Evolutionary conservation across 2,329 filamentous ascomycete genomes (phyloP).

Genomic region (Colletotrichum sp.): DNA sequence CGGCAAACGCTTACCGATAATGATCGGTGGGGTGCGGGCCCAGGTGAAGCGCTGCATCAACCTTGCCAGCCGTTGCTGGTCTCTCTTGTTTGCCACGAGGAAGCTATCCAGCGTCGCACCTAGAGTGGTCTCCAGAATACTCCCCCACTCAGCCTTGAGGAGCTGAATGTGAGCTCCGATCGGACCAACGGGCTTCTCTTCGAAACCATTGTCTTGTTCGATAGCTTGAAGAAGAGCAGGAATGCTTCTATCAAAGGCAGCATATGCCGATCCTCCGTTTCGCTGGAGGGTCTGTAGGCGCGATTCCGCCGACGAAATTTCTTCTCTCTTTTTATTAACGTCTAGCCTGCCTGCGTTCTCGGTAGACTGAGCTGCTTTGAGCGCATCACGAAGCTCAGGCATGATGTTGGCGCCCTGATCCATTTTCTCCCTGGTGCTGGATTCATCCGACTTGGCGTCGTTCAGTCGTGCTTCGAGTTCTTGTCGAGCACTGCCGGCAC

Average conservation of each 20-base stretch:
- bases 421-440: constrained; percentile 17
- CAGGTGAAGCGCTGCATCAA: constrained; percentile 64
- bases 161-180: constrained; percentile 80
- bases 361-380: not conserved
- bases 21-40: constrained; percentile 57
- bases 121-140: constrained; percentile 78
- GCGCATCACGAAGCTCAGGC: not conserved
- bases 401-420: not conserved
- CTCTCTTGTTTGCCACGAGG: constrained; percentile 77
- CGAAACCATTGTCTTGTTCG: constrained; percentile 70
- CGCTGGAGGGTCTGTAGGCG: constrained; percentile 7
- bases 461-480: constrained; percentile 35
- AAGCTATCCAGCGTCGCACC: constrained; percentile 76
- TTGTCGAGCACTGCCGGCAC: constrained; percentile 71
- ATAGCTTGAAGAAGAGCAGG: constrained; percentile 71
- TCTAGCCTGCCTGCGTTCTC: not conserved
- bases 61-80: constrained; percentile 70
- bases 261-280: constrained; percentile 55
- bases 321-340: constrained; percentile 17
- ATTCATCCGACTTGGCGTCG: constrained; percentile 25
- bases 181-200: constrained; percentile 78
- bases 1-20: constrained; percentile 63
- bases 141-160: constrained; percentile 80
- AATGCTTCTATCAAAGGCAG: constrained; percentile 69
- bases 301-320: constrained; percentile 19